A percentile compares a stretch with the other conserved stretches of the same genome.
These are phyloP conservation scores for Emergomyces pasteurianus DNA, from an alignment of 2,329 filamentous ascomycete species.

Conservation along the genomic window DNA sequence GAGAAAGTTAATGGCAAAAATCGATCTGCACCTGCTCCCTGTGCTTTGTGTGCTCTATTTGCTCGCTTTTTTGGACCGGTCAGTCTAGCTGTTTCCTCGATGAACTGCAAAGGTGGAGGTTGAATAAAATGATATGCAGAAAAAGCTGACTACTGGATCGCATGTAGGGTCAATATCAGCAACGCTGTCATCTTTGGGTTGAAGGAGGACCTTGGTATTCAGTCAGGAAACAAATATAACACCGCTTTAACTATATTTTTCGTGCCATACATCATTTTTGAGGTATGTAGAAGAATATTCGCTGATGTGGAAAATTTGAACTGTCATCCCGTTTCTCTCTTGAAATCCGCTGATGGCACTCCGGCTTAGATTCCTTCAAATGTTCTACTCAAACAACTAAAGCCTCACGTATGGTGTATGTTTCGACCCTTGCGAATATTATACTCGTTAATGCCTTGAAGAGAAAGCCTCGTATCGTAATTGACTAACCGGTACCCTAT, in stretches of 20 bases:
- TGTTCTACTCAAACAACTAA: conserved; percentile 56
- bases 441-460: not conserved
- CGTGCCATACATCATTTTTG: conserved; percentile 56
- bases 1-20: conserved; percentile 52
- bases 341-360: not conserved
- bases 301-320: not conserved
- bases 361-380: conserved; percentile 56
- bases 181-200: conserved; percentile 62
- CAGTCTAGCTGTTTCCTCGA: conserved; percentile 10
- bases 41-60: conserved; percentile 62
- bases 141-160: conserved; percentile 3
- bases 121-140: not conserved
- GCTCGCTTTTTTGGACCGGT: conserved; percentile 52
- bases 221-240: conserved; percentile 50
- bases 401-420: conserved; percentile 54
- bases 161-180: conserved; percentile 59
- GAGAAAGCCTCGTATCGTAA: not conserved
- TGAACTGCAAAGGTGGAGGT: not conserved
- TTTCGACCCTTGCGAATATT: conserved; percentile 1
- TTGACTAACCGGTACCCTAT: not conserved
- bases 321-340: not conserved
- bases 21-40: conserved; percentile 60
- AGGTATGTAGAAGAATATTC: conserved; percentile 11
- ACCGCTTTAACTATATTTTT: conserved; percentile 72
- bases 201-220: conserved; percentile 49